These are phyloP conservation scores for Saccharomycopsis oosterbeekiorum DNA, from an alignment of 805 yeast species.

Conservation along the genomic window DNA sequence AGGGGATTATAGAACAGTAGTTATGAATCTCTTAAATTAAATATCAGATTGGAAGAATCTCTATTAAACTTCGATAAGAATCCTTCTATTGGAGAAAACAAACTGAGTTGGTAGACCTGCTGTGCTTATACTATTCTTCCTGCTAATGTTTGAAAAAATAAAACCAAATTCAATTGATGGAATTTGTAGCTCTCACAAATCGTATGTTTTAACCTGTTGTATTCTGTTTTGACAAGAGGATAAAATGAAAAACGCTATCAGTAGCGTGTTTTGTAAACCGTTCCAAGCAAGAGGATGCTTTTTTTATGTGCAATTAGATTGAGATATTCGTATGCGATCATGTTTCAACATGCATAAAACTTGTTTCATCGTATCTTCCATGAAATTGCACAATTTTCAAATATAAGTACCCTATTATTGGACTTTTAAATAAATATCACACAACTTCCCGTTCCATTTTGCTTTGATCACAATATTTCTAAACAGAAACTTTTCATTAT, in stretches of 20 bases:
- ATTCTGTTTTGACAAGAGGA: not conserved
- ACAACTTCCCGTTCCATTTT: not conserved
- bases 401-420: not conserved
- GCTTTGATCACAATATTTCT: not conserved
- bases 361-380: not conserved
- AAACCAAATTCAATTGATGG: not conserved
- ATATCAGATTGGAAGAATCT: not conserved
- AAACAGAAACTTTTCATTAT: not conserved
- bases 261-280: not conserved
- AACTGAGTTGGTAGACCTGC: not conserved
- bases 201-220: not conserved
- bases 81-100: not conserved
- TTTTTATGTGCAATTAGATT: not conserved
- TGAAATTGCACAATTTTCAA: not conserved
- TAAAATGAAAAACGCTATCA: not conserved
- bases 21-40: not conserved
- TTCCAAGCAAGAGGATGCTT: not conserved
- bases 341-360: slow-evolving; percentile 1
- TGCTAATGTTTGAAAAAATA: not conserved
- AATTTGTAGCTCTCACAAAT: not conserved
- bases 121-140: not conserved
- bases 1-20: not conserved
- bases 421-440: not conserved
- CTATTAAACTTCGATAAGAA: not conserved
- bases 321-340: not conserved